Evolutionary conservation across 148 eudicot genomes (phyloP).

Genomic region (Rheum nobile): DNA sequence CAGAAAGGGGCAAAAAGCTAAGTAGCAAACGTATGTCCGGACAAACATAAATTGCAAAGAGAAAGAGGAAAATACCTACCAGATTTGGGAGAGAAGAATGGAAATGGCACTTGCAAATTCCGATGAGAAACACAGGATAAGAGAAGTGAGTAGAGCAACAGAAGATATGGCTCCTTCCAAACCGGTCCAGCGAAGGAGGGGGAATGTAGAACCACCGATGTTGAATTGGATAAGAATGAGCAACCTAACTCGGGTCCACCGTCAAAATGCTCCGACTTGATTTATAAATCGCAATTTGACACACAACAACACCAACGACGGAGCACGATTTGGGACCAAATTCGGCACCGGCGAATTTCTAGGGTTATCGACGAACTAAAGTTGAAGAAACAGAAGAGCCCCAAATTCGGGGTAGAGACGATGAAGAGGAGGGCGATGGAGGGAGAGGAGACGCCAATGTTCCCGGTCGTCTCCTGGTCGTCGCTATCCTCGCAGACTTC

Average conservation of each 20-base stretch:
- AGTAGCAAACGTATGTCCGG: background rate
- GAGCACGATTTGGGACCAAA: too few species aligned
- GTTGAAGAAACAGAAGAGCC: too few species aligned
- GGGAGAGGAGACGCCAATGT: too few species aligned
- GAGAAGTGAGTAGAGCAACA: background rate
- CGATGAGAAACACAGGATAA: background rate
- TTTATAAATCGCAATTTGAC: too few species aligned
- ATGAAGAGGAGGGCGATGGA: too few species aligned
- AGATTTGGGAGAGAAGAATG: background rate
- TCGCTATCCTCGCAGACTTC: too few species aligned
- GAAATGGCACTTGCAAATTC: background rate
- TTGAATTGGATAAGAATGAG: background rate
- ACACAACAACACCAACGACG: too few species aligned
- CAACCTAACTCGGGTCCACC: background rate
- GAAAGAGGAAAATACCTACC: background rate
- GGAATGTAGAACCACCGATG: background rate
- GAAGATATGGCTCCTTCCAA: background rate
- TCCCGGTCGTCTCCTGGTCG: too few species aligned
- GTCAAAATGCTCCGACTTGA: background rate
- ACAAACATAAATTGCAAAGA: background rate
- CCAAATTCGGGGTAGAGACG: too few species aligned
- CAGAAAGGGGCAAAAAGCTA: background rate
- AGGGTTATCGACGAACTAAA: too few species aligned
- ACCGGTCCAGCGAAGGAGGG: background rate
- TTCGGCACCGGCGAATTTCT: too few species aligned